Percentiles rank a stretch among this genome's conserved stretches.
Conservation (phyloP, 768 basidiomycete species). For the Agaricus blazei region DNA sequence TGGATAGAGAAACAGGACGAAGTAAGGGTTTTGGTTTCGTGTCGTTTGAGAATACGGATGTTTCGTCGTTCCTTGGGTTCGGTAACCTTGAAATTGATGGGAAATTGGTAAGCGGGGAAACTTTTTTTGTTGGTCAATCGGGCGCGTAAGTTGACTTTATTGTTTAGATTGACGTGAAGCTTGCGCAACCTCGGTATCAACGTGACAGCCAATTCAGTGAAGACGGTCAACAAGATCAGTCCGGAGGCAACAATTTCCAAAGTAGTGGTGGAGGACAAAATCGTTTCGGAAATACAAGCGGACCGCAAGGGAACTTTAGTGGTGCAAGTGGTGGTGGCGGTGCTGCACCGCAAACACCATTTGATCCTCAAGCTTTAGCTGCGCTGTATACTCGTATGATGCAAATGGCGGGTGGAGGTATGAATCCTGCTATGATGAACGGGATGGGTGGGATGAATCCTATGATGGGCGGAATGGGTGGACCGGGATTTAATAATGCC, state of each 20-base stretch:
- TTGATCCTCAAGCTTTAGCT: slow-evolving; percentile 91
- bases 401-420: slow-evolving; percentile 65
- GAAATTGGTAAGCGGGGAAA: slow-evolving; percentile 64
- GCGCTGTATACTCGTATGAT: slow-evolving; percentile 95
- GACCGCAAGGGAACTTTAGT: slow-evolving; percentile 36
- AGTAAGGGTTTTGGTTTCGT: slow-evolving; percentile 99
- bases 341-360: slow-evolving; percentile 51
- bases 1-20: slow-evolving; percentile 90
- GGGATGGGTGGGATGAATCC: slow-evolving; percentile 39
- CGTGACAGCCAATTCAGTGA: slow-evolving; percentile 57
- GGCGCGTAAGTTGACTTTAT: no score
- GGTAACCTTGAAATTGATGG: slow-evolving; percentile 92
- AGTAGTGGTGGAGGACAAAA: slow-evolving; percentile 1
- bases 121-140: not conserved
- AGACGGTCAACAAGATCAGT: slow-evolving; percentile 26
- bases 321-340: slow-evolving; percentile 19
- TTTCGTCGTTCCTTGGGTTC: slow-evolving; percentile 83
- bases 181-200: slow-evolving; percentile 87
- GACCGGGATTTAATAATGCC: slow-evolving; percentile 26
- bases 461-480: slow-evolving; percentile 35
- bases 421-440: slow-evolving; percentile 58
- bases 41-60: slow-evolving; percentile 89
- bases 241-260: slow-evolving; percentile 6
- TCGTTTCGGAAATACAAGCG: slow-evolving; percentile 14
- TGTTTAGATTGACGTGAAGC: slow-evolving; percentile 89